Percentiles rank a stretch among this genome's conserved stretches.
phyloP scores from a whole-genome alignment of 225 moss, liverwort and hornwort genomes.

The Sphagnum tenellum region DNA sequence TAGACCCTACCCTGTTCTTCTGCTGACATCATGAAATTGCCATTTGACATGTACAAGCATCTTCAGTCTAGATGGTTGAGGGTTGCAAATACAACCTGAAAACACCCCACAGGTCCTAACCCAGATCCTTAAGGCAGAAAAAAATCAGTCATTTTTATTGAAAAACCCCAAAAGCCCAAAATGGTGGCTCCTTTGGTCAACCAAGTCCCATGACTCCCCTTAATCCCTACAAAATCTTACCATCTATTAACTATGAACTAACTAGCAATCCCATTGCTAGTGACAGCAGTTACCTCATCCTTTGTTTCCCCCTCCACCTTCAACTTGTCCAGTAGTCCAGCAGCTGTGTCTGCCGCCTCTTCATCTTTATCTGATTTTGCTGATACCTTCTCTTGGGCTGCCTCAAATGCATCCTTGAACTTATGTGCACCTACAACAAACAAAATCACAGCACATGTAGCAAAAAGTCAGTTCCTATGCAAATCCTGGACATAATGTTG shows the following conservation, averaged over 20 bases:
- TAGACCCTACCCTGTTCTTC: too few relatives aligned
- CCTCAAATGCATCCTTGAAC: conserved; percentile 51
- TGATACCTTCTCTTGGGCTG: conserved; percentile 45
- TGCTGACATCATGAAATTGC: too few relatives aligned
- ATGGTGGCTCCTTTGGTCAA: too few relatives aligned
- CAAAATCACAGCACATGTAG: neutral
- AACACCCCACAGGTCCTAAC: too few relatives aligned
- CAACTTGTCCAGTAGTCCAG: conserved; percentile 53
- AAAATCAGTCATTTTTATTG: too few relatives aligned
- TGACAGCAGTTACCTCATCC: conserved; percentile 8
- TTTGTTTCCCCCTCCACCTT: conserved; percentile 23
- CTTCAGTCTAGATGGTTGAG: too few relatives aligned
- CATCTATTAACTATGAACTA: conserved; percentile 14
- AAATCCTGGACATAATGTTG: neutral
- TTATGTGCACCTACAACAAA: conserved; percentile 38
- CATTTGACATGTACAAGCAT: too few relatives aligned
- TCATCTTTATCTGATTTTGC: conserved; percentile 28
- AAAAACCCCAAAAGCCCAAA: too few relatives aligned
- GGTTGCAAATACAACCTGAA: too few relatives aligned
- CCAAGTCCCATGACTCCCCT: too few relatives aligned
- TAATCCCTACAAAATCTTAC: conserved; percentile 5
- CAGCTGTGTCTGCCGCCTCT: conserved; percentile 48
- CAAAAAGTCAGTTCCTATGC: neutral
- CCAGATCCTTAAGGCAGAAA: too few relatives aligned
- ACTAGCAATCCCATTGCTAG: conserved; percentile 11